Evolutionary conservation across 345 rosid genomes (phyloP).

Genomic region (Pugionium cornutum): DNA sequence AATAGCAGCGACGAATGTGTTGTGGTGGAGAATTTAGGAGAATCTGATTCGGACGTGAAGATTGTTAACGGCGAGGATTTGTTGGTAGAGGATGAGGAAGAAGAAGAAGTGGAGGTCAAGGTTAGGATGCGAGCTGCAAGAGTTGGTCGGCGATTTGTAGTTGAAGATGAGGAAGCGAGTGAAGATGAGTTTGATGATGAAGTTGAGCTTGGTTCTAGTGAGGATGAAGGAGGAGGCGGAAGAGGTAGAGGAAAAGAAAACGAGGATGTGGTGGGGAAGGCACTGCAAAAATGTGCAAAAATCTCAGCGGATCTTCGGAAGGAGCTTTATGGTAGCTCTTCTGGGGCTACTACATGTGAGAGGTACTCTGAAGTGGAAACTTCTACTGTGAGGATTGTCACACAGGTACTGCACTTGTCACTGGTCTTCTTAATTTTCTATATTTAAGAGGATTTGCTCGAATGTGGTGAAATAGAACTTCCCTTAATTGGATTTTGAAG

Average conservation of each 20-base stretch:
- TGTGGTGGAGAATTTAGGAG: slow-evolving; percentile 36
- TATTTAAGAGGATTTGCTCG: neutral
- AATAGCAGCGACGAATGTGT: slow-evolving; percentile 53
- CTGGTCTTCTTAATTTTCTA: neutral
- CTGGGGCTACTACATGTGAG: slow-evolving; percentile 52
- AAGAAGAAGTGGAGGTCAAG: slow-evolving; percentile 50
- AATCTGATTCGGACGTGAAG: slow-evolving; percentile 37
- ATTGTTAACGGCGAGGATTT: slow-evolving; percentile 35
- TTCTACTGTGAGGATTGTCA: slow-evolving; percentile 78
- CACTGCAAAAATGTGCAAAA: slow-evolving; percentile 80
- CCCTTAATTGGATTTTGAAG: neutral
- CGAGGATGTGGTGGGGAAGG: slow-evolving; percentile 82
- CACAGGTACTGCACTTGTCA: slow-evolving; percentile 52
- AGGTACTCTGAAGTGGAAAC: slow-evolving; percentile 82
- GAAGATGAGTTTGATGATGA: slow-evolving; percentile 45
- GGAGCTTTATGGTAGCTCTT: slow-evolving; percentile 75
- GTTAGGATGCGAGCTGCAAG: slow-evolving; percentile 41
- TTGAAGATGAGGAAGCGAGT: slow-evolving; percentile 66
- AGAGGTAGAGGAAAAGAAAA: slow-evolving; percentile 44
- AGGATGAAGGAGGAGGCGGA: slow-evolving; percentile 39
- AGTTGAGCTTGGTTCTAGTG: slow-evolving; percentile 53
- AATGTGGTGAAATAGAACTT: neutral
- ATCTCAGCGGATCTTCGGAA: slow-evolving; percentile 72
- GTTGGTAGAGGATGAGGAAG: slow-evolving; percentile 36
- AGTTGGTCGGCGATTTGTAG: slow-evolving; percentile 61